These are phyloP conservation scores for Mycena leptocephala DNA, from an alignment of 768 basidiomycete genomes.

Conservation along the genomic window DNA sequence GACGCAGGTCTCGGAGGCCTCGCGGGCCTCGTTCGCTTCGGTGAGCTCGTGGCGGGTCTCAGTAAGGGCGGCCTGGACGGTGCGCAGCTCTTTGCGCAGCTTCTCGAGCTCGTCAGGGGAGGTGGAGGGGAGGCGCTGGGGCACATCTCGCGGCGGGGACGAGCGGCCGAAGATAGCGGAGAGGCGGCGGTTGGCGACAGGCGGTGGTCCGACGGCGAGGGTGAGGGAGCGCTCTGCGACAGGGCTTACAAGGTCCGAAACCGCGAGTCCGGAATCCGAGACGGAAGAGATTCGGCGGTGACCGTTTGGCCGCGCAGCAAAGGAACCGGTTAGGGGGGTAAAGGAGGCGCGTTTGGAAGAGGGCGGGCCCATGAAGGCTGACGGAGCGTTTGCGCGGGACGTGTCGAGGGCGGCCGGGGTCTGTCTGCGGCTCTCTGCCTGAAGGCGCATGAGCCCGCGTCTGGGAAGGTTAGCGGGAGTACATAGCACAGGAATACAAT, in stretches of 20 bases:
- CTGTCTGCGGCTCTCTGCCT: slow-evolving; percentile 81
- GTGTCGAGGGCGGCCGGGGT: slow-evolving; percentile 67
- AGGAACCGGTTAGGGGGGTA: slow-evolving; percentile 76
- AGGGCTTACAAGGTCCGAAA: slow-evolving; percentile 53
- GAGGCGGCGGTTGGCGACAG: slow-evolving; percentile 53
- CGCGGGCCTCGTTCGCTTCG: slow-evolving; percentile 87
- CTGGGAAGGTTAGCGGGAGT: slow-evolving; percentile 54
- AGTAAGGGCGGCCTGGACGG: slow-evolving; percentile 73
- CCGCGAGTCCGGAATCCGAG: slow-evolving; percentile 65
- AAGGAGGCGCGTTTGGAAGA: slow-evolving; percentile 85
- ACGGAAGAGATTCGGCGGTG: slow-evolving; percentile 86
- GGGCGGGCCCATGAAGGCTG: slow-evolving; percentile 58
- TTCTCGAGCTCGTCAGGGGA: slow-evolving; percentile 65
- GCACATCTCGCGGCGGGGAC: slow-evolving; percentile 54
- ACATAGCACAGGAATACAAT: neutral
- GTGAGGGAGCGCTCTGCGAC: slow-evolving; percentile 40
- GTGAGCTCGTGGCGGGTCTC: slow-evolving; percentile 76
- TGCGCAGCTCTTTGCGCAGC: slow-evolving; percentile 72
- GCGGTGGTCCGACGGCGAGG: neutral
- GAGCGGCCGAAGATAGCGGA: slow-evolving; percentile 71
- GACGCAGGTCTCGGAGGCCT: slow-evolving; percentile 91
- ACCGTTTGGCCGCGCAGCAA: slow-evolving; percentile 57
- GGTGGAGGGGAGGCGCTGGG: slow-evolving; percentile 4
- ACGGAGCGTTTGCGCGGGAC: slow-evolving; percentile 61
- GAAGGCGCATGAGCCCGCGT: slow-evolving; percentile 90